phyloP scores from a whole-genome alignment of 2,329 filamentous ascomycete species.

The Epichloe sibirici region DNA sequence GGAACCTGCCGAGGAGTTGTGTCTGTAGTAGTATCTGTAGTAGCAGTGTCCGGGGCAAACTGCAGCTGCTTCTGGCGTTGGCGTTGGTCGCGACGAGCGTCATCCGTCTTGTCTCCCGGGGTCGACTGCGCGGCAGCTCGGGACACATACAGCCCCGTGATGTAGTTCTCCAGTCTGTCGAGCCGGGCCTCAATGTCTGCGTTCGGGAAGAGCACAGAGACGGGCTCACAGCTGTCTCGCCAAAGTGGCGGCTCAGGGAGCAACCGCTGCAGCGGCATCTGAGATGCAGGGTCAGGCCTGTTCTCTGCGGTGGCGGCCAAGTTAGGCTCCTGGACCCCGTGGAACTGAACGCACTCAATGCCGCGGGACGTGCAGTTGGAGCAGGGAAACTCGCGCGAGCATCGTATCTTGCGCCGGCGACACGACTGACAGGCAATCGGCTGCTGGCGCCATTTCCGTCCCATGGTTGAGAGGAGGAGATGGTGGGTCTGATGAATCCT shows the following conservation, averaged over 20 bases:
- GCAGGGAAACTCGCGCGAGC: constrained; percentile 21
- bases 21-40: background rate
- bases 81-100: background rate
- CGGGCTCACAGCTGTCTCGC: background rate
- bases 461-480: constrained; percentile 9
- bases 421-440: constrained; percentile 22
- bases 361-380: constrained; percentile 21
- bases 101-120: background rate
- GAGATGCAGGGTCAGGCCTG: background rate
- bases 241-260: background rate
- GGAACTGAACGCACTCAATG: constrained; percentile 12
- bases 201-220: background rate
- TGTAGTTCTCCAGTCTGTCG: constrained; percentile 1
- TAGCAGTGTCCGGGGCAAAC: background rate
- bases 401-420: constrained; percentile 19
- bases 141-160: background rate
- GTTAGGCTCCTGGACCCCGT: background rate
- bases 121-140: background rate
- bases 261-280: background rate
- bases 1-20: background rate
- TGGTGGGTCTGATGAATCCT: background rate
- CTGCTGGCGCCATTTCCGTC: constrained; percentile 18
- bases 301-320: too few species aligned
- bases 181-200: constrained; percentile 2
- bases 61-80: background rate